Base-by-base conservation (phyloP, 1,139 yeast genomes). In the Spathaspora jeffriesii region DNA sequence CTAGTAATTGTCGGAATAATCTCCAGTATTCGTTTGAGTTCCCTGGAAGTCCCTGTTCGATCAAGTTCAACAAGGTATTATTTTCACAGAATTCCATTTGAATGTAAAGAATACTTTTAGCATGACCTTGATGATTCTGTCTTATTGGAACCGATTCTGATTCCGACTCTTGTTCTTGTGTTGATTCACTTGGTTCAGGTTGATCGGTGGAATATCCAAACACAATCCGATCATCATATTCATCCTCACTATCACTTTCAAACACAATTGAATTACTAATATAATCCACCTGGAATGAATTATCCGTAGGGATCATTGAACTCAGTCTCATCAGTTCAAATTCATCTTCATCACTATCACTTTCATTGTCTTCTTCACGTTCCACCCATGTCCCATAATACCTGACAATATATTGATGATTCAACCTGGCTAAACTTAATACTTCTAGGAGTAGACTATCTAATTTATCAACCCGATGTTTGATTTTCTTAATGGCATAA, bases 81-180 rank as follows among this genome's bases (percentile, higher is more conserved):
- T 93, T 93, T 58, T 95, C 99, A 68, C 99, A 95, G 61, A 93
- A 95, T 63, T 95, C 99, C 99, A 95, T 95, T 61, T 95, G 99
- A 53, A 95, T 93, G 61, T 73, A 75, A 73, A 95, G 52, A 77
- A 73, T 40, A 78, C 92, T 68, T 81, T 82, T 57, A 8, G 49
- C 56, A 4, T 18, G 21, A 9, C 38, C 43, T 47, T 43, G 50
- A 15, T 22, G 17, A 27, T 32, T 43, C 8, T 40, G 28, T 11
- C 15, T 27, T 5, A 5, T n/a, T 6, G 45, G 28, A 43, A 55
- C 43, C 5, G 61, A 63, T 49, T 53, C 58, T 49, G 61, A 54
- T 11, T 45, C 44, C 49, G 61, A 54, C 11, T 45, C 43, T 1
- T 42, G 28, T 11, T 41, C 38, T 14, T 48, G 48, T 17, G 50